A percentile compares a stretch with the other conserved stretches of the same genome.
phyloP scores from a whole-genome alignment of 257 asterid genomes.

The Primulina eburnea region DNA sequence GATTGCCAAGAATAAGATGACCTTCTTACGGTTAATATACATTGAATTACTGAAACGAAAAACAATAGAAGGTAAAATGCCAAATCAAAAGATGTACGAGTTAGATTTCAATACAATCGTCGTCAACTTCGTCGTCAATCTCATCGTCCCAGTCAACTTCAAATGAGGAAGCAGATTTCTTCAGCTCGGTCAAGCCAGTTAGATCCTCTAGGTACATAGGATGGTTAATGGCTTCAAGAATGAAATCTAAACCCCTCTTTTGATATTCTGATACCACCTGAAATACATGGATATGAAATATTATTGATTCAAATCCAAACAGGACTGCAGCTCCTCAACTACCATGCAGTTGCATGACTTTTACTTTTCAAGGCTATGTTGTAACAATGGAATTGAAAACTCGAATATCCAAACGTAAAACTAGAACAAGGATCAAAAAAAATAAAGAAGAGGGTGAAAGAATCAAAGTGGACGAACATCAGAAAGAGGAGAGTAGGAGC shows the following conservation, averaged over 20 bases:
- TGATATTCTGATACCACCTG: slow-evolving; percentile 79
- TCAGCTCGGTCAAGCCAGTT: slow-evolving; percentile 87
- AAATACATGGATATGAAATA: not conserved
- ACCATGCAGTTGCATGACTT: not conserved
- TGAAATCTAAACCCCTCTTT: slow-evolving; percentile 68
- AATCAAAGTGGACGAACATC: not conserved
- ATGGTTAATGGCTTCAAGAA: slow-evolving; percentile 80
- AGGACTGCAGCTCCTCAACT: not conserved
- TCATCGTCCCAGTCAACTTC: slow-evolving; percentile 69
- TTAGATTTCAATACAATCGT: slow-evolving; percentile 55
- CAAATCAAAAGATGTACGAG: not conserved
- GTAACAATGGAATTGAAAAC: not conserved
- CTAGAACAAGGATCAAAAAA: not conserved
- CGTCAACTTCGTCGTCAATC: slow-evolving; percentile 49
- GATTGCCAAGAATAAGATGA: too few species aligned
- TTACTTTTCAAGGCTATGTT: not conserved
- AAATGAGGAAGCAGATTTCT: slow-evolving; percentile 62
- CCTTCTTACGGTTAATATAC: not conserved
- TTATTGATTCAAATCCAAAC: not conserved
- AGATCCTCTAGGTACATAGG: slow-evolving; percentile 89
- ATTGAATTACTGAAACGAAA: not conserved
- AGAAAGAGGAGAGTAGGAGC: not conserved
- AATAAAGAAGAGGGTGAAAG: not conserved
- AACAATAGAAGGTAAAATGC: slow-evolving; percentile 3
- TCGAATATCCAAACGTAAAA: not conserved